Percentiles rank a stretch among this genome's conserved stretches.
phyloP scores from a whole-genome alignment of 2,329 filamentous ascomycete genomes.

The Rutstroemia sydowiana region DNA sequence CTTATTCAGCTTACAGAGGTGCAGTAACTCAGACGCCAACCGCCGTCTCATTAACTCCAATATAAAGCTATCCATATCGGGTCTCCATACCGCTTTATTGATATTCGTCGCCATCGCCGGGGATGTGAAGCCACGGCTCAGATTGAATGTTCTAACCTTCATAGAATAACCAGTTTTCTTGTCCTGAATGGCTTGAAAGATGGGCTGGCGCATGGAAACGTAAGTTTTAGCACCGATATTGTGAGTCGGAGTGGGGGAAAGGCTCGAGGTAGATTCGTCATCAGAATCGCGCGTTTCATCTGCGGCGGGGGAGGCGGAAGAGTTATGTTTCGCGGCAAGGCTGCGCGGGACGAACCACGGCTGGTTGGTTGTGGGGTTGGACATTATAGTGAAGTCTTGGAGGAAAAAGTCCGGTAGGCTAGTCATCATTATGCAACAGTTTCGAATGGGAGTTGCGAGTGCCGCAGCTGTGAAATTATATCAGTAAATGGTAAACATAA shows the following conservation, averaged over 20 bases:
- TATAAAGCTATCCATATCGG: conserved; percentile 49
- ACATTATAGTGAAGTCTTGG: conserved; percentile 50
- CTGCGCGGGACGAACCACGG: conserved; percentile 51
- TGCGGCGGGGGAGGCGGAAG: neutral
- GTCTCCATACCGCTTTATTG: conserved; percentile 36
- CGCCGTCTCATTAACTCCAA: conserved; percentile 43
- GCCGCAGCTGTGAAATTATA: conserved; percentile 37
- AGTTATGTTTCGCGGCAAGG: conserved; percentile 15
- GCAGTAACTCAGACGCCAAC: conserved; percentile 39
- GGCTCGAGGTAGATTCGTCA: neutral
- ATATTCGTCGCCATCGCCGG: neutral
- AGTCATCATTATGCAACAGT: conserved; percentile 42
- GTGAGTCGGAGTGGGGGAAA: neutral
- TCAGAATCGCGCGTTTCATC: neutral
- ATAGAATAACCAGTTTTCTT: neutral
- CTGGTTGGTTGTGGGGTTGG: conserved; percentile 44
- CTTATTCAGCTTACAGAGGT: conserved; percentile 31
- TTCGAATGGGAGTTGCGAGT: conserved; percentile 52
- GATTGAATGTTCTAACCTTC: neutral
- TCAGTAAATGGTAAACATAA: neutral
- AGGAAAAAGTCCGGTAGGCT: conserved; percentile 55
- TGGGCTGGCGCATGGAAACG: conserved; percentile 4
- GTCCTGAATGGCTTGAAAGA: conserved; percentile 1
- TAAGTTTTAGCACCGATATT: conserved; percentile 10
- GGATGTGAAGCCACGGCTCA: neutral